Conservation (phyloP, 2,329 filamentous ascomycete species). For the Diaporthe nobilis region DNA sequence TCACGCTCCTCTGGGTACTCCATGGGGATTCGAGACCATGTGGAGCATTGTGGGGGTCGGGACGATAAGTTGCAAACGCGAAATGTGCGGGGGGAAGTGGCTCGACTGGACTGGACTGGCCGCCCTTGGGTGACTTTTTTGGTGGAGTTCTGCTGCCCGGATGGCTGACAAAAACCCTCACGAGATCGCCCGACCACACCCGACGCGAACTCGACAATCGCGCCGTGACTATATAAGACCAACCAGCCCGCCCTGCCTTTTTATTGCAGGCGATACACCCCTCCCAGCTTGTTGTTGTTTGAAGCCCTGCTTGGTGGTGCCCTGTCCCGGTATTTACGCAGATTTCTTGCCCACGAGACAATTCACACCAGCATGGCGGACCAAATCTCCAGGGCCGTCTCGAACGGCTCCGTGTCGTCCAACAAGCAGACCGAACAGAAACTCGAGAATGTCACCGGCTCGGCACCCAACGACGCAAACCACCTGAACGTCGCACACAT, state of each 20-base stretch:
- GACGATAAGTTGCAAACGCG: not conserved
- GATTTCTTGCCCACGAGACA: not conserved
- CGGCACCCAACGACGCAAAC: not conserved
- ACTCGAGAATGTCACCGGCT: conserved; percentile 20
- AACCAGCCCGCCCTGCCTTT: not conserved
- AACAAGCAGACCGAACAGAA: conserved; percentile 35
- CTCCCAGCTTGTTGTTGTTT: conserved; percentile 11
- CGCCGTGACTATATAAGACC: conserved; percentile 18
- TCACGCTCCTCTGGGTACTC: conserved; percentile 26
- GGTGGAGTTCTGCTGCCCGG: conserved; percentile 6
- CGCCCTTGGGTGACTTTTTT: not conserved
- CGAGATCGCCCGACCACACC: conserved; percentile 12
- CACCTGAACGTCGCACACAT: conserved; percentile 37
- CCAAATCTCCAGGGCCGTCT: conserved; percentile 37
- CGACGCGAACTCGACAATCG: not conserved
- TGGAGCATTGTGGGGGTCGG: conserved; percentile 21
- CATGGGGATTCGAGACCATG: conserved; percentile 27
- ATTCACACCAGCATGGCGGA: conserved; percentile 38
- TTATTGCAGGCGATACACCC: not conserved
- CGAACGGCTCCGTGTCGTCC: conserved; percentile 27
- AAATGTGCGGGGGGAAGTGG: conserved; percentile 23
- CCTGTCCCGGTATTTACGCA: not conserved
- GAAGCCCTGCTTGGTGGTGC: conserved; percentile 21
- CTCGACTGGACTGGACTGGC: conserved; percentile 23
- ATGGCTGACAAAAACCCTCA: conserved; percentile 9